Evolutionary conservation across 1,284 basidiomycete species (phyloP), one percentile per base, ranked within the genome.

Genomic region (Cryptococcus maquisensis): DNA sequence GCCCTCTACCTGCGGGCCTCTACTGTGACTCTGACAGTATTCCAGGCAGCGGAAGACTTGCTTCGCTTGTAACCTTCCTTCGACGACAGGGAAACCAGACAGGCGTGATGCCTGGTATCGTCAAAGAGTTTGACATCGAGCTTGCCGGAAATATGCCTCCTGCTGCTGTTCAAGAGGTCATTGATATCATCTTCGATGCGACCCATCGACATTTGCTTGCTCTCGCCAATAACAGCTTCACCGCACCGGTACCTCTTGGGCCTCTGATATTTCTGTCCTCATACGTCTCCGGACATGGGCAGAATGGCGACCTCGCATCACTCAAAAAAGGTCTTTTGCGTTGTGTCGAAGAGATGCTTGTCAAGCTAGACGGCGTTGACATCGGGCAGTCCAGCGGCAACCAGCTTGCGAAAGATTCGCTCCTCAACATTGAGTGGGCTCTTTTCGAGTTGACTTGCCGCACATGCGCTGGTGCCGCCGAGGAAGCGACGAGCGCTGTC

Each of bases 401-500:
- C 9, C 51, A 54, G 40, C 36, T 46, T 3, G 62, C 57, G 20
- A 51, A 55, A 6, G 12, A 41, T 6, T 43, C 62, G 4, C 28
- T 58, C 5, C 80, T 2, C 75, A 76, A 37, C 80, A 83, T 9
- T 35, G 79, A 80, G 37, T 88, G 86, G 84, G 83, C 84, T 56
- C 65, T 80, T 0, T 74, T 88, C 21, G 87, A 88, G 62, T 59
- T 86, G 4, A 21, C 10, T 21, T 48, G 47, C 20, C 47, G 26
- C 13, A 59, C 8, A 38, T 20, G 26, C 18, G 23, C 52, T 24
- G 43, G 35, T 39, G 9, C 20, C 16, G 28, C 40, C 23, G 7
- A 23, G 26, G 32, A 24, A 15, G n/a, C 47, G 24, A 20, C 24
- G 20, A 35, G 41, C 8, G 32, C 41, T 20, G 26, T 32, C 15